Base-by-base conservation (phyloP, 208 protist genomes). In the Herpetomonas tarakana region DNA sequence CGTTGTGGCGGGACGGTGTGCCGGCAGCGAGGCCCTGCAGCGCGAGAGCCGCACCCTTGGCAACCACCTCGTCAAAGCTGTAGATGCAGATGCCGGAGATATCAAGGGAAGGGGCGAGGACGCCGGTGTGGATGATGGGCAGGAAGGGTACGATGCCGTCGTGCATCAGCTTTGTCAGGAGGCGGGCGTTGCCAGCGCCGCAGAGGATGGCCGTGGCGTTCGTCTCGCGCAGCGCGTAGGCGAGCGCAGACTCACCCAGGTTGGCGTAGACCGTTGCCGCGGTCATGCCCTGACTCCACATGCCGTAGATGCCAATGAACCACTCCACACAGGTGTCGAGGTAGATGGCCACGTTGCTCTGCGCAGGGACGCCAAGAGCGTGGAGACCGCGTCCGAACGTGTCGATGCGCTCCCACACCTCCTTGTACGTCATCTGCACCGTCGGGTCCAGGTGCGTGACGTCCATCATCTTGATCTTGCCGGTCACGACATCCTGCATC, bases 281-380 rank as follows among this genome's bases (percentile, higher is more conserved):
- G 28, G 68, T 55, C 54, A 78, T 68, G 29, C 29, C 30, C 54
- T 77, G 71, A 1, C 63, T 59, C 71, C 71, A 79, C 21, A 73
- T 65, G 27, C 71, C 76, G 51, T 78, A 82, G 30, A 71, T 61
- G 31, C 59, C 60, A 2, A 60, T 62, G 35, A 82, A 47, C 76
- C 76, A 82, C 53, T 82, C 76, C 52, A 60, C 70, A 27, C 76
- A 71, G 3, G 76, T 82, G 16, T 78, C 71, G 19, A 66, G 47
- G 58, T 78, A 82, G 44, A 82, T 73, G 45, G 58, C 51, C 1
- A 81, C 59, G 46, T 58, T 64, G 7, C 55, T 4, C 18, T 59
- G 14, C 14, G 52, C 35, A 11, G 22, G n/a, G 38, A 77, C 44
- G 30, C 70, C 70, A 18, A 74, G 54, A 25, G 66, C 53, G 24